A percentile compares a stretch with the other conserved stretches of the same genome.
These are phyloP conservation scores for Spencermartinsiella ligniputridi DNA, from an alignment of 1,139 yeast genomes.

Conservation along the genomic window DNA sequence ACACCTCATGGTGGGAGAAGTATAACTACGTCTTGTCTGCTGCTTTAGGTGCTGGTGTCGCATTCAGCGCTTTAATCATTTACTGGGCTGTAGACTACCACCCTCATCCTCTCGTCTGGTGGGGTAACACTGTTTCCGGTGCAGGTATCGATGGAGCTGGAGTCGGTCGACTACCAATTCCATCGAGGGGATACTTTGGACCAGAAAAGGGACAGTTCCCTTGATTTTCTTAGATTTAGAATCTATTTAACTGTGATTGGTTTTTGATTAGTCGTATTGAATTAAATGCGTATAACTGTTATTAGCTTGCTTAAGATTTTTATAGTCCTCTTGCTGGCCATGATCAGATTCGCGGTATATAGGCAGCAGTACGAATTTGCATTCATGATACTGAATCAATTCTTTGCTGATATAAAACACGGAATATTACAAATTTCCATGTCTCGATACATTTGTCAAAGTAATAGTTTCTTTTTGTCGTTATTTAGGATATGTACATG, in stretches of 20 bases:
- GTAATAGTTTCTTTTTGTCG: too few relatives aligned
- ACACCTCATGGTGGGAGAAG: constrained; percentile 57
- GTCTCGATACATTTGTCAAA: too few relatives aligned
- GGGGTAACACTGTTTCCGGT: constrained; percentile 52
- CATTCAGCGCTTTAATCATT: constrained; percentile 51
- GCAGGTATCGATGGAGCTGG: constrained; percentile 49
- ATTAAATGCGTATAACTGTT: too few relatives aligned
- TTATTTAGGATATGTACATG: too few relatives aligned
- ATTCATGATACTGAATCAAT: neutral
- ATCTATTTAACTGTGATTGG: neutral
- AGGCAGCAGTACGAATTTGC: neutral
- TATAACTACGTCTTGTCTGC: constrained; percentile 59
- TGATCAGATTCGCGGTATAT: neutral
- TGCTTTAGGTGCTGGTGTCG: constrained; percentile 57
- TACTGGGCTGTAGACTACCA: constrained; percentile 51
- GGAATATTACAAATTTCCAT: too few relatives aligned
- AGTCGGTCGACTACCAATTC: constrained; percentile 29
- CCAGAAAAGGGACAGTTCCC: constrained; percentile 26
- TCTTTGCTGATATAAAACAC: neutral
- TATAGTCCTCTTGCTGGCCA: too few relatives aligned
- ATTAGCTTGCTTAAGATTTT: too few relatives aligned
- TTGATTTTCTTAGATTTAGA: constrained; percentile 1
- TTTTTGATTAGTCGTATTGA: neutral
- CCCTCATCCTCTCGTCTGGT: constrained; percentile 45
- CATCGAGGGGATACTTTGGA: constrained; percentile 47